These are phyloP conservation scores for Neofusicoccum laricinum DNA, from an alignment of 2,329 filamentous ascomycete species.

Conservation along the genomic window DNA sequence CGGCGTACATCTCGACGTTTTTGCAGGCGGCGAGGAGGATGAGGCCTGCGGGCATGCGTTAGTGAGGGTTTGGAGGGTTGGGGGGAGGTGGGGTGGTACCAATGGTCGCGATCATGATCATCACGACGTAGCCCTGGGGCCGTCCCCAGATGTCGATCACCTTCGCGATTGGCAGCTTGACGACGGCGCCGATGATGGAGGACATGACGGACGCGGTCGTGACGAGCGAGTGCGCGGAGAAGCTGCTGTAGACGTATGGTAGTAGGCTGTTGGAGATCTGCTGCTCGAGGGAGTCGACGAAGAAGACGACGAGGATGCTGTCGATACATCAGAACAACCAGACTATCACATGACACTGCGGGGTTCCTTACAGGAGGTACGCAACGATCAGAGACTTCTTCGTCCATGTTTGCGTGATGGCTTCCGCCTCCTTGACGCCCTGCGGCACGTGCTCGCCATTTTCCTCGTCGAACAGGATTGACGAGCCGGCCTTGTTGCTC, in stretches of 20 bases:
- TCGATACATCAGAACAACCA: background rate
- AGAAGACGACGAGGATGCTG: slow-evolving; percentile 45
- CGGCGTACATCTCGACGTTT: slow-evolving; percentile 60
- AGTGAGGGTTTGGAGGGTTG: background rate
- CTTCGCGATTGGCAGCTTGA: slow-evolving; percentile 65
- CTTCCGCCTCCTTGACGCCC: background rate
- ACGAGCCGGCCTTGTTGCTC: background rate
- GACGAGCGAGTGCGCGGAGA: slow-evolving; percentile 53
- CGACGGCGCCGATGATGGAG: slow-evolving; percentile 56
- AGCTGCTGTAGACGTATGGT: slow-evolving; percentile 50
- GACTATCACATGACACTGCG: no score
- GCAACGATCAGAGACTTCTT: background rate
- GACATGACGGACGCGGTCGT: slow-evolving; percentile 55
- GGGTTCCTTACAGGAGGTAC: background rate
- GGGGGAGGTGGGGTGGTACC: slow-evolving; percentile 26
- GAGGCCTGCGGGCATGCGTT: background rate
- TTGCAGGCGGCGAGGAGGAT: slow-evolving; percentile 62
- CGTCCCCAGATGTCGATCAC: slow-evolving; percentile 66
- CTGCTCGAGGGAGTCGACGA: slow-evolving; percentile 42
- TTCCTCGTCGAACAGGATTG: background rate
- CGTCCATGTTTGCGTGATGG: background rate
- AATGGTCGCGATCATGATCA: slow-evolving; percentile 50
- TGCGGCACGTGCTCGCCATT: background rate
- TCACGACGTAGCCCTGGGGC: slow-evolving; percentile 59
- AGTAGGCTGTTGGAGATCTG: slow-evolving; percentile 22